Evolutionary conservation across 768 basidiomycete species (phyloP).

Genomic region (Termitomyces sp.): DNA sequence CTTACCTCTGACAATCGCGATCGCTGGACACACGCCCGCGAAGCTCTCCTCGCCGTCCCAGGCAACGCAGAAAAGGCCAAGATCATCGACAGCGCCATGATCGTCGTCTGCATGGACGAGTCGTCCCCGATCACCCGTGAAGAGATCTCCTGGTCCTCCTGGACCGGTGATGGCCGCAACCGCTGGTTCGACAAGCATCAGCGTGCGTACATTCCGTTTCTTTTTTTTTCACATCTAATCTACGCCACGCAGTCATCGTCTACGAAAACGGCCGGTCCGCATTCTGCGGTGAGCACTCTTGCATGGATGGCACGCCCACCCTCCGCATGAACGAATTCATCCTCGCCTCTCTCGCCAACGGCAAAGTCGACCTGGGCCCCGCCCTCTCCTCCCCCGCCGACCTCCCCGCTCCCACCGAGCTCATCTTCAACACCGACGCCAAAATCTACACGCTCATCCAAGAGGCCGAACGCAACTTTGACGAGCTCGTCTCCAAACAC

Average conservation of each 20-base stretch:
- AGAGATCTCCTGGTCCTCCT: conserved; percentile 73
- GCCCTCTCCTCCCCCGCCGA: conserved; percentile 24
- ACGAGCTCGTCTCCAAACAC: conserved; percentile 69
- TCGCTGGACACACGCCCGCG: conserved; percentile 74
- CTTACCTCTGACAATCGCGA: conserved; percentile 90
- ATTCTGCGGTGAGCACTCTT: conserved; percentile 85
- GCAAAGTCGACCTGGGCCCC: conserved; percentile 74
- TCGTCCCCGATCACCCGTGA: conserved; percentile 76
- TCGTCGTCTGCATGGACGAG: conserved; percentile 84
- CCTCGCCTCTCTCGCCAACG: conserved; percentile 64
- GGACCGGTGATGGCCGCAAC: conserved; percentile 89
- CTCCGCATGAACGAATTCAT: conserved; percentile 94
- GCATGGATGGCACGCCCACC: conserved; percentile 94
- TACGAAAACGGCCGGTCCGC: conserved; percentile 94
- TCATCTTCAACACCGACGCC: conserved; percentile 64
- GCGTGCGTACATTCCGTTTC: conserved; percentile 46
- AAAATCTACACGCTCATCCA: conserved; percentile 47
- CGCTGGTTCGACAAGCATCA: conserved; percentile 98
- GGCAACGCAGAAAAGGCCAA: conserved; percentile 62
- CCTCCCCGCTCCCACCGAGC: conserved; percentile 59
- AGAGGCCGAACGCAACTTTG: conserved; percentile 62
- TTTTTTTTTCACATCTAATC: neutral
- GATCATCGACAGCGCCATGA: conserved; percentile 86
- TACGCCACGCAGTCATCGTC: conserved; percentile 69
- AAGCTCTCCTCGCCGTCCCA: conserved; percentile 51